Base-by-base conservation (phyloP, 345 rosid genomes). In the Lepidium sativum region DNA sequence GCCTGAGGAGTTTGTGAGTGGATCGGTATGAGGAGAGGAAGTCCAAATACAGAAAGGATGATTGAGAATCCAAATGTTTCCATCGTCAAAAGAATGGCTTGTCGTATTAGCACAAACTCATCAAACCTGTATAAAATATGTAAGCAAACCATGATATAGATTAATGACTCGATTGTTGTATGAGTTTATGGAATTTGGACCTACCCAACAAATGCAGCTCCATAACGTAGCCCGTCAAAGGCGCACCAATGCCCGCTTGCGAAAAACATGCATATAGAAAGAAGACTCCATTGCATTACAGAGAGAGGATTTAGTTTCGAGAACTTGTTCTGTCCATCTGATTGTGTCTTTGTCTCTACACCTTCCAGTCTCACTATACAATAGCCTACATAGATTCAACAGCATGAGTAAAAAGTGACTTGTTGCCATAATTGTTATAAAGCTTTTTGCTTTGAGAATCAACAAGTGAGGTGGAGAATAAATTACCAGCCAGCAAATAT, bases 231-330 rank as follows among this genome's bases (percentile, higher is more conserved):
- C 66, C 98, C 98, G 79, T 89, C 98, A 57, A 92, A 92, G 68
- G 98, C 92, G 64, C 98, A 92, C 98, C 97, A 94, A 75, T 94
- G 99, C 62, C 97, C 99, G 23, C 95, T 84, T 74, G 87, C 81
- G 59, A 86, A 92, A 78, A 94, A 90, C 63, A 94, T 76, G 77
- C 89, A 86, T 9, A 84, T 74, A 14, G 96, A 87, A 38, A 87
- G 83, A 15, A 90, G 92, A 72, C 74, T 82, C 98, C 98, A 89
- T 48, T 92, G 94, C 17, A 76, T 71, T 60, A 90, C 80, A 31
- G 87, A 76, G 18, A 87, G 83, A 67, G 90, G 85, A 74, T 80
- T 73, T 59, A 79, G 66, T 71, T 47, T 58, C 18, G 63, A 64
- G 31, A 38, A 39, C 57, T 58, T 74, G 35, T 58, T 40, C 67